Conservation (phyloP, 805 yeast genomes). For the Yamadazyma laniorum region DNA sequence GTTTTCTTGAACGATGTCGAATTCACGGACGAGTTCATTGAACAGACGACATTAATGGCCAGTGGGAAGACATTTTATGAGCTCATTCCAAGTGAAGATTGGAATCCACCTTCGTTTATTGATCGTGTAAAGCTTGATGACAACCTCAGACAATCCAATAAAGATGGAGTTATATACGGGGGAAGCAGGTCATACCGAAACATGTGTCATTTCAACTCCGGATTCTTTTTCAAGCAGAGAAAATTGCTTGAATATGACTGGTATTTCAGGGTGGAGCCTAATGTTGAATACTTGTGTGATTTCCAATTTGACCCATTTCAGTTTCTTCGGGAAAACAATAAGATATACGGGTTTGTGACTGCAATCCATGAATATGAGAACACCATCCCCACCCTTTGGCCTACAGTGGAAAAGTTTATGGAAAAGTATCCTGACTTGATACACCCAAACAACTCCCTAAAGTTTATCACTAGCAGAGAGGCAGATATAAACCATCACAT, state of each 20-base stretch:
- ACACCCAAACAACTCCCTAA: slow-evolving; percentile 47
- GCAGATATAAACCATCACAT: slow-evolving; percentile 22
- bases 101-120: slow-evolving; percentile 40
- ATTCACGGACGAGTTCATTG: slow-evolving; percentile 39
- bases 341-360: slow-evolving; percentile 50
- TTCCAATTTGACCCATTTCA: slow-evolving; percentile 55
- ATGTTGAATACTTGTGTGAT: slow-evolving; percentile 54
- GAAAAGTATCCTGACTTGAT: slow-evolving; percentile 42
- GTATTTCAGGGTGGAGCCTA: slow-evolving; percentile 63
- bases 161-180: slow-evolving; percentile 44
- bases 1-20: slow-evolving; percentile 45
- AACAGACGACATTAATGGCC: slow-evolving; percentile 44
- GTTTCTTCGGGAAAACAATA: slow-evolving; percentile 40
- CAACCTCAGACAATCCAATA: slow-evolving; percentile 20
- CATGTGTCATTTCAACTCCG: slow-evolving; percentile 77
- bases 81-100: slow-evolving; percentile 38
- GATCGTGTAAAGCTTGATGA: slow-evolving; percentile 27
- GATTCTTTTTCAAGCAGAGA: slow-evolving; percentile 52
- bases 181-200: slow-evolving; percentile 51
- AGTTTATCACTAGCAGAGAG: slow-evolving; percentile 47
- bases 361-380: slow-evolving; percentile 52
- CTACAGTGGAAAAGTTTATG: slow-evolving; percentile 46
- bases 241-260: slow-evolving; percentile 48
- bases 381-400: slow-evolving; percentile 54
- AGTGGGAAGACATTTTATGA: slow-evolving; percentile 42